phyloP scores from a whole-genome alignment of 148 eudicot genomes.

The Camellia japonica region DNA sequence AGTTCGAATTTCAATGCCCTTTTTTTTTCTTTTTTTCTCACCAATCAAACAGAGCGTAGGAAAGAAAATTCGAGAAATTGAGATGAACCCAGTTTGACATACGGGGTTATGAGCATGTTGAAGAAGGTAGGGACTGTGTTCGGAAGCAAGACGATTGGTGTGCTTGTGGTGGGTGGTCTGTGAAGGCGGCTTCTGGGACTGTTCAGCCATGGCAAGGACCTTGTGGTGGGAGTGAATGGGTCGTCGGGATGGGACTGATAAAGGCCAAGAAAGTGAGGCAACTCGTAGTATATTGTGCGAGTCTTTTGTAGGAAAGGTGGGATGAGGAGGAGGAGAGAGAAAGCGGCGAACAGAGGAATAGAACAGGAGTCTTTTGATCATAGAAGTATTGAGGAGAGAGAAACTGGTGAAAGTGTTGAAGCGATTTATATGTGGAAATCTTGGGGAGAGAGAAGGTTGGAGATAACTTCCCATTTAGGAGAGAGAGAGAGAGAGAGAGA shows the following conservation, averaged over 20 bases:
- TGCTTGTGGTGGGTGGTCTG: conserved; percentile 25
- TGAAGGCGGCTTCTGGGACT: conserved; percentile 26
- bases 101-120: conserved; percentile 99
- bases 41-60: neutral
- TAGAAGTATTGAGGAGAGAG: neutral
- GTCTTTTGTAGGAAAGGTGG: neutral
- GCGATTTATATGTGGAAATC: neutral
- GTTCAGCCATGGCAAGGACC: conserved; percentile 59
- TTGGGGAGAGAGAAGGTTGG: neutral
- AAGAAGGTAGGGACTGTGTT: conserved; percentile 98
- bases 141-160: conserved; percentile 76
- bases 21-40: neutral
- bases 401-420: neutral
- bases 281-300: neutral
- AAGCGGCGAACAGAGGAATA: conserved; percentile 31
- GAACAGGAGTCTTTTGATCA: conserved; percentile 25
- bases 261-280: conserved; percentile 18
- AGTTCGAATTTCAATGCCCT: neutral
- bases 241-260: conserved; percentile 16
- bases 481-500: neutral
- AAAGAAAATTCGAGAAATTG: neutral
- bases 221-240: conserved; percentile 27
- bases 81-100: conserved; percentile 1
- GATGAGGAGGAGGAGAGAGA: neutral
- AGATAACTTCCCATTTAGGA: conserved; percentile 7